These are phyloP conservation scores for Hericium erinaceus DNA, from an alignment of 768 basidiomycete species.

Conservation along the genomic window DNA sequence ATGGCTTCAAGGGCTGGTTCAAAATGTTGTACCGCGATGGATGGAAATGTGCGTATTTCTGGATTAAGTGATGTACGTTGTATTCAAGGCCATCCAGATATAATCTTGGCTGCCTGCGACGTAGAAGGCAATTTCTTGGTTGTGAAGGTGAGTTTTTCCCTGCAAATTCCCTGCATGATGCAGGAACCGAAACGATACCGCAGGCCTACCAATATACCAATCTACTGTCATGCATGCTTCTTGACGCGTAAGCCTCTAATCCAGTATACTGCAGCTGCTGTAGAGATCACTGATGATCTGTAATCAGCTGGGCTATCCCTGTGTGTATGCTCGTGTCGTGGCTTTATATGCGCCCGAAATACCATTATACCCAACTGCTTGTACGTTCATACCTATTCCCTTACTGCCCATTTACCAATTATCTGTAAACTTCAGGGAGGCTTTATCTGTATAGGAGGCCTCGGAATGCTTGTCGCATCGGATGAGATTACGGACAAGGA, in stretches of 20 bases:
- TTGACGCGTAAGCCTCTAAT: slow-evolving; percentile 56
- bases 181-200: background rate
- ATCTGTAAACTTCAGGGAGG: slow-evolving; percentile 41
- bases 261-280: background rate
- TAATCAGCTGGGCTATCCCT: slow-evolving; percentile 75
- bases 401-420: background rate
- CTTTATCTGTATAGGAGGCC: slow-evolving; percentile 60
- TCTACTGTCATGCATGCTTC: slow-evolving; percentile 83
- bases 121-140: slow-evolving; percentile 87
- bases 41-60: slow-evolving; percentile 65
- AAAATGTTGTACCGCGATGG: slow-evolving; percentile 64
- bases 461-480: slow-evolving; percentile 72
- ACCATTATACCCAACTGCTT: slow-evolving; percentile 77
- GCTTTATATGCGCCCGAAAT: slow-evolving; percentile 71
- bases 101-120: slow-evolving; percentile 70
- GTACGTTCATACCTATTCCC: slow-evolving; percentile 29
- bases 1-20: slow-evolving; percentile 81
- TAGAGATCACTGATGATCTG: background rate
- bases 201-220: slow-evolving; percentile 83
- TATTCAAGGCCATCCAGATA: slow-evolving; percentile 34
- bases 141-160: slow-evolving; percentile 42
- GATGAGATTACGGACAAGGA: slow-evolving; percentile 74
- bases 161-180: background rate
- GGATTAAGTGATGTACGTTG: background rate
- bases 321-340: slow-evolving; percentile 78